phyloP scores from a whole-genome alignment of 768 basidiomycete species.

The Nidula microcarpa region DNA sequence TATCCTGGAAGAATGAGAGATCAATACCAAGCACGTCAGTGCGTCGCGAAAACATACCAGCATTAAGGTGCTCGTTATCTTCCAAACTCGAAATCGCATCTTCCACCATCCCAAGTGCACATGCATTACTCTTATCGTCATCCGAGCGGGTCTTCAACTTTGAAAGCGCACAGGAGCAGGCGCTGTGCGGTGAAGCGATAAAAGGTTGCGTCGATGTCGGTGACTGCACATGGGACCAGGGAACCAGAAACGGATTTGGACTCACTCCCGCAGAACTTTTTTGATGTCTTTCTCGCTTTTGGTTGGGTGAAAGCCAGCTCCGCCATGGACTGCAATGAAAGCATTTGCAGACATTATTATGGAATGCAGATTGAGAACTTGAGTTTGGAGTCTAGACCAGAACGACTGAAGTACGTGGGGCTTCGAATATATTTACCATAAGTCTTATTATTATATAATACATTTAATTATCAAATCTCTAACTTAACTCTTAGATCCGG shows the following conservation, averaged over 20 bases:
- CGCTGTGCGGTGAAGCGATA: too few relatives aligned
- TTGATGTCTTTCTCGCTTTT: conserved; percentile 50
- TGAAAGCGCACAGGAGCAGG: background rate
- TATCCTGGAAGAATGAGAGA: conserved; percentile 38
- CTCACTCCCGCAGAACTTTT: conserved; percentile 52
- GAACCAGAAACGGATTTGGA: background rate
- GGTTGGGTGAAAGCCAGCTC: conserved; percentile 64
- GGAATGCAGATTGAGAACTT: too few relatives aligned
- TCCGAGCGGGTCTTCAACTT: background rate
- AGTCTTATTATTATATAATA: too few relatives aligned
- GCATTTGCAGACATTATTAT: too few relatives aligned
- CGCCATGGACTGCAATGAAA: conserved; percentile 66
- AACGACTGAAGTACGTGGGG: too few relatives aligned
- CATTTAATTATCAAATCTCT: too few relatives aligned
- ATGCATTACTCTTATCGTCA: conserved; percentile 14
- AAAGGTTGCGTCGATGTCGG: too few relatives aligned
- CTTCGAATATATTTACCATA: too few relatives aligned
- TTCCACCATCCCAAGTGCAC: conserved; percentile 46
- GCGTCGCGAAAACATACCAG: conserved; percentile 38
- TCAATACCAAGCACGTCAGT: background rate
- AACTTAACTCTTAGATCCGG: too few relatives aligned
- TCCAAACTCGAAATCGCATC: conserved; percentile 57
- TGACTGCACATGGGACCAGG: background rate
- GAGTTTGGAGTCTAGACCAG: too few relatives aligned
- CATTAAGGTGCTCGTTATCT: conserved; percentile 66